A percentile compares a stretch with the other conserved stretches of the same genome.
Conservation (phyloP, 345 rosid species). For the Linum usitatissimum region DNA sequence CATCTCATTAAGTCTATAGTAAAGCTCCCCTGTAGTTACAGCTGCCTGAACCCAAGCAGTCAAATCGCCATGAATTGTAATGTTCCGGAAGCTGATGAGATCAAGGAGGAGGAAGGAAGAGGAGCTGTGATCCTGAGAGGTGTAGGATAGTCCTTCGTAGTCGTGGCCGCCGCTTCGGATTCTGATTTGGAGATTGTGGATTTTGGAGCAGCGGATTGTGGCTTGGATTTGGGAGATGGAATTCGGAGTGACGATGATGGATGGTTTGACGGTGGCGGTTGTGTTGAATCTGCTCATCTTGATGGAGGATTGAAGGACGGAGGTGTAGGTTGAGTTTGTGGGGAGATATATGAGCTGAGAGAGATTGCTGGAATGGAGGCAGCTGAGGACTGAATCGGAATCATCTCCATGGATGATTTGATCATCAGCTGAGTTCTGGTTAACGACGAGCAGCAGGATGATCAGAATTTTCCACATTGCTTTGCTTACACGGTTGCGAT, state of each 20-base stretch:
- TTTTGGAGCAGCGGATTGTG: not conserved
- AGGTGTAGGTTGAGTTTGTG: not conserved
- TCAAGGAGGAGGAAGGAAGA: not conserved
- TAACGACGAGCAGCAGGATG: not conserved
- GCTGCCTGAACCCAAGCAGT: slow-evolving; percentile 2
- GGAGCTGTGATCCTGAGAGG: not conserved
- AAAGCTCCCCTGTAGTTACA: not conserved
- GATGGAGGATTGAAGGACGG: not conserved
- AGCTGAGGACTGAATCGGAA: not conserved
- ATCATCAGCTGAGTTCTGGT: not conserved
- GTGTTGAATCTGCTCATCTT: not conserved
- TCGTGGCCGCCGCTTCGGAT: slow-evolving; percentile 6
- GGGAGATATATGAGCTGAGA: not conserved
- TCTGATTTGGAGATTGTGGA: not conserved
- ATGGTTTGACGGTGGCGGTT: not conserved
- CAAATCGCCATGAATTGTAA: not conserved
- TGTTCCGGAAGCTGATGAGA: not conserved
- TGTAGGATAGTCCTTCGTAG: slow-evolving; percentile 2
- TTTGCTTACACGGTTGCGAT: too few relatives aligned
- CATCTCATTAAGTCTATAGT: not conserved
- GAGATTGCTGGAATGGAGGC: not conserved
- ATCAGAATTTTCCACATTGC: not conserved
- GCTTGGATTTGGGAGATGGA: not conserved
- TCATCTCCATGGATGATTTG: too few relatives aligned
- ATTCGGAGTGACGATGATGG: not conserved